Evolutionary conservation across 257 asterid genomes (phyloP).

Genomic region (Solanum dulcamara): DNA sequence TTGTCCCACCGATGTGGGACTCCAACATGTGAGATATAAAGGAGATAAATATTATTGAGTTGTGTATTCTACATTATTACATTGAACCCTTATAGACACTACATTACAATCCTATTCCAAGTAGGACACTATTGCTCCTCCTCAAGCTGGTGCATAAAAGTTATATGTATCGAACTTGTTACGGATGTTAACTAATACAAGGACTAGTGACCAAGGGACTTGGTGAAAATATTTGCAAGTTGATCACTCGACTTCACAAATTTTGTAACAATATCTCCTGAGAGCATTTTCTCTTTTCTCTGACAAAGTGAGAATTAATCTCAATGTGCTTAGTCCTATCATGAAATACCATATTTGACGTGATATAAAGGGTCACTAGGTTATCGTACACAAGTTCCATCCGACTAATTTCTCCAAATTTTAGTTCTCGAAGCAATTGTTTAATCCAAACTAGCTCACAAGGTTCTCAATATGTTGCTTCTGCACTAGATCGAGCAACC

Average conservation of each 20-base stretch:
- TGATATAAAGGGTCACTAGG: background rate
- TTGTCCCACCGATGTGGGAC: background rate
- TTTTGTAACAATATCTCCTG: background rate
- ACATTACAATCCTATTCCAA: background rate
- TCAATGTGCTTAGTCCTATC: background rate
- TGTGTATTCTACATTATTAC: background rate
- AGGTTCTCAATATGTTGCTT: background rate
- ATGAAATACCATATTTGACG: background rate
- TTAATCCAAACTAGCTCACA: background rate
- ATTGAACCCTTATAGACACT: background rate
- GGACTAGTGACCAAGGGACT: background rate
- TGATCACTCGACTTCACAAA: background rate
- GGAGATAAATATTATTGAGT: background rate
- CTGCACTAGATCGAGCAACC: background rate
- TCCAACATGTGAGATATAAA: background rate
- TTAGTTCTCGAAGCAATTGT: background rate
- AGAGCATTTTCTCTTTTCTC: background rate
- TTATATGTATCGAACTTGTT: background rate
- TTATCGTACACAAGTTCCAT: background rate
- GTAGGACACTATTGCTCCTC: background rate
- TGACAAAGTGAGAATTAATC: background rate
- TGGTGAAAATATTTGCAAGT: background rate
- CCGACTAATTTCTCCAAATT: background rate
- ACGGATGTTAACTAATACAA: background rate
- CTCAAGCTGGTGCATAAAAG: background rate